Base-by-base conservation (phyloP, 805 yeast species). In the Suhomyces canberraensis region DNA sequence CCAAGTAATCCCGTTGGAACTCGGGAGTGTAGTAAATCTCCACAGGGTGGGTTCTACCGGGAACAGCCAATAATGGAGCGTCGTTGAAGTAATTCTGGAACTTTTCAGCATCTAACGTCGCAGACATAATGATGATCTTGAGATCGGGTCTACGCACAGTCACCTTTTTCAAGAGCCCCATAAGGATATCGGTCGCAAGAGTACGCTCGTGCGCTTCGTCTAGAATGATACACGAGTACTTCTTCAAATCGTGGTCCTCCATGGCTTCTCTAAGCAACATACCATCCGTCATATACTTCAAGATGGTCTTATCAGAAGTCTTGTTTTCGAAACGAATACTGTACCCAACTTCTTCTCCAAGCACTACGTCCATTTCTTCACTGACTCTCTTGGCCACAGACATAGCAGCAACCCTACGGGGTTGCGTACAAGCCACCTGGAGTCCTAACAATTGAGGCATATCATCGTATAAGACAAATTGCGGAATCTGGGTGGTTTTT, bases 121-220 rank as follows among this genome's bases (percentile, higher is more conserved):
- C 98, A 50, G 97, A 89, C 98, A 91, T 91, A 58, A 91, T 81
- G 46, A 91, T 89, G 50, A 91, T 76, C 60, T 93, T 93, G 54
- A 91, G 73, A 54, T 91, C 97, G 15, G 87, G 81, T 61, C 98
- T 78, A 61, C 95, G 76, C 24, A 61, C 50, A 19, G 87, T 76
- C 31, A 91, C 81, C 56, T 89, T 86, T 60, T 91, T 91, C 52
- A 91, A 65, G 43, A 91, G 69, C 43, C 98, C 98, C 98, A 91
- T 91, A 48, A 91, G 69, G 41, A 91, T 91, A 75, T 91, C 98
- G 0, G 98, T 91, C 24, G 98, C 88, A 51, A 91, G 72, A 0
- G 98, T 93, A 61, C 98, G 82, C 65, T 91, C 98, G 69, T 91
- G 98, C 31, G 98, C 98, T 70, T 91, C 98, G 75, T 91, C 98